Percentiles rank a stretch among this genome's conserved stretches.
Conservation (phyloP, 768 basidiomycete species). For the Phylloporus arenicola region DNA sequence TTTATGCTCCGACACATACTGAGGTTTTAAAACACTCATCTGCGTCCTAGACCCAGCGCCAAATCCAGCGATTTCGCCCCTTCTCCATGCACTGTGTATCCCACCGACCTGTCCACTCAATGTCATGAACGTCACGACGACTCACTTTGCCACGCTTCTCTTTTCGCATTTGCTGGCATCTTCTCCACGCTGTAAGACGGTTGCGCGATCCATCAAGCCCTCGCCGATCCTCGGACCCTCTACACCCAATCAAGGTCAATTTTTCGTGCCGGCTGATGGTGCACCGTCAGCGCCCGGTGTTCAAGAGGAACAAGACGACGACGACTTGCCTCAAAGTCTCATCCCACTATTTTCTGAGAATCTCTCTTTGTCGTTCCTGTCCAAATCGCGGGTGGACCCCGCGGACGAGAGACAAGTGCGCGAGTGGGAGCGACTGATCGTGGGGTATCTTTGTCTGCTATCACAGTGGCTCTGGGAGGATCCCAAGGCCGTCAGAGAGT, state of each 20-base stretch:
- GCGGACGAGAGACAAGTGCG: slow-evolving; percentile 64
- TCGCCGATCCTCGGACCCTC: slow-evolving; percentile 31
- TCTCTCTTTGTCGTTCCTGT: slow-evolving; percentile 79
- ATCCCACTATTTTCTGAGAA: slow-evolving; percentile 88
- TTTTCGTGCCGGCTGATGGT: slow-evolving; percentile 78
- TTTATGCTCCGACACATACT: not conserved
- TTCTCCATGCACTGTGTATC: slow-evolving; percentile 62
- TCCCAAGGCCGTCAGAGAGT: slow-evolving; percentile 78
- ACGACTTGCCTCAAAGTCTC: slow-evolving; percentile 64
- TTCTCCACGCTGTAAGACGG: slow-evolving; percentile 56
- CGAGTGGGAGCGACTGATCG: slow-evolving; percentile 88
- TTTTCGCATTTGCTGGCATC: slow-evolving; percentile 75
- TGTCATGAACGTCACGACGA: slow-evolving; percentile 51
- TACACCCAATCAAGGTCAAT: slow-evolving; percentile 35
- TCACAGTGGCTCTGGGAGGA: slow-evolving; percentile 98
- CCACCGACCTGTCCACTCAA: slow-evolving; percentile 60
- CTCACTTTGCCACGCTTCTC: slow-evolving; percentile 70
- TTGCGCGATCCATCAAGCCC: slow-evolving; percentile 63
- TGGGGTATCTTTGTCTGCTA: slow-evolving; percentile 78
- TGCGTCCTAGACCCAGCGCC: slow-evolving; percentile 24
- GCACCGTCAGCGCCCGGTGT: slow-evolving; percentile 32
- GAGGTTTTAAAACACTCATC: not conserved
- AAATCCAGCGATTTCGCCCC: slow-evolving; percentile 52
- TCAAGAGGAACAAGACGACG: slow-evolving; percentile 44
- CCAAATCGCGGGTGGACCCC: slow-evolving; percentile 47